Percentiles rank a stretch among this genome's conserved stretches.
Evolutionary conservation across 2,329 filamentous ascomycete genomes (phyloP).

Genomic region (Talaromyces amestolkiae): DNA sequence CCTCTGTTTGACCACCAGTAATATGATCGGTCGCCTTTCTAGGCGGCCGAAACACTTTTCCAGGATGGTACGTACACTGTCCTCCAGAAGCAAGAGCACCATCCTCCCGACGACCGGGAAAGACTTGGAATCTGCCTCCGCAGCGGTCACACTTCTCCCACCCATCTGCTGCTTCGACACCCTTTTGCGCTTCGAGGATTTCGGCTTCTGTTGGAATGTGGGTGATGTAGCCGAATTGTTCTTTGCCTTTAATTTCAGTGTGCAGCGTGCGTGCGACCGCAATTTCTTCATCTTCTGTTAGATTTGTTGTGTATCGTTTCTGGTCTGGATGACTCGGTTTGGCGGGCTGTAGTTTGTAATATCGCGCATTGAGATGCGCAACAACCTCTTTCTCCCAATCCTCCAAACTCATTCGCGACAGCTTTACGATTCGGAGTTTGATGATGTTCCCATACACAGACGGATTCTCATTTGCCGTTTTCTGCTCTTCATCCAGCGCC

Average conservation of each 20-base stretch:
- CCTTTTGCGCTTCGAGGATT: slow-evolving; percentile 64
- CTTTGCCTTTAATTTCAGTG: slow-evolving; percentile 63
- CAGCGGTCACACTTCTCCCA: slow-evolving; percentile 92
- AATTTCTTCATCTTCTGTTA: slow-evolving; percentile 67
- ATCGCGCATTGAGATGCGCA: slow-evolving; percentile 38
- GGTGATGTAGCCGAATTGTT: slow-evolving; percentile 72
- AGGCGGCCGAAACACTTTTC: slow-evolving; percentile 62
- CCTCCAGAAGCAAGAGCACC: slow-evolving; percentile 77
- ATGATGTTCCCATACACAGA: slow-evolving; percentile 79
- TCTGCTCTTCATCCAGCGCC: slow-evolving; percentile 68
- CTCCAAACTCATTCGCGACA: slow-evolving; percentile 69
- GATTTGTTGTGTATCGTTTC: slow-evolving; percentile 65
- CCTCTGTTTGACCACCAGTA: slow-evolving; percentile 53
- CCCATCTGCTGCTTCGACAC: slow-evolving; percentile 64
- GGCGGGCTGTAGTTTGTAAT: slow-evolving; percentile 32
- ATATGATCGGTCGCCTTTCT: slow-evolving; percentile 56
- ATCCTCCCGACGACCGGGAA: slow-evolving; percentile 73
- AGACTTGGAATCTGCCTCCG: slow-evolving; percentile 81
- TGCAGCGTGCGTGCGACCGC: slow-evolving; percentile 61
- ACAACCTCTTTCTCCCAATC: slow-evolving; percentile 69
- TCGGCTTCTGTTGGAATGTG: slow-evolving; percentile 63
- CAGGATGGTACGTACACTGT: slow-evolving; percentile 76
- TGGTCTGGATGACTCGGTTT: slow-evolving; percentile 30
- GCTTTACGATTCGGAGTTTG: slow-evolving; percentile 72
- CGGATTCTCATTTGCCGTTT: slow-evolving; percentile 63